Evolutionary conservation across 2,329 filamentous ascomycete species (phyloP), one percentile per base, ranked within the genome.

Genomic region (Parastagonospora avenae): DNA sequence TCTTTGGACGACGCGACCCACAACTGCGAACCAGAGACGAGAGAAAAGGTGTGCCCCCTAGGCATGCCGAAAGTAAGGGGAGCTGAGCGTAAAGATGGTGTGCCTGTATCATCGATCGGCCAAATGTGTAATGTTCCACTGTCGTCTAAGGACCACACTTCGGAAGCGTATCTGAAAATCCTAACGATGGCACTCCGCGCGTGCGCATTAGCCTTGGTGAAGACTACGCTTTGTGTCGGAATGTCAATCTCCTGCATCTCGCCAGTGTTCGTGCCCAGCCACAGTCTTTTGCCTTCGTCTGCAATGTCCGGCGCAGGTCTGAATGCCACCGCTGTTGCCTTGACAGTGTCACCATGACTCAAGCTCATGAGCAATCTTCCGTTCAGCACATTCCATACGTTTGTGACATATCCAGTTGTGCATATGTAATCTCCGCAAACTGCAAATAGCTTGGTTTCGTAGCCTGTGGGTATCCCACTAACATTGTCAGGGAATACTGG

Each of bases 91-190:
- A 97, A 75, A 54, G 85, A 93, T 1, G 92, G 92, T 27, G 87
- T 81, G 0, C 89, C 87, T 5, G 84, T 84, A n/a, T 85, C 81
- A 63, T 92, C 90, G 4, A 92, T 87, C 1, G 85, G 86, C 94
- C 94, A 99, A 4, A 97, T 84, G 59, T 91, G 86, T 11, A 99
- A 77, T 39, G 89, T 90, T 9, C 94, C 94, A 40, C 89, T 86
- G 57, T 97, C 92, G 69, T 97, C 94, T 41, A 99, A 74, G 0
- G 92, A 92, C 94, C 94, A 99, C 71, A 99, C 84, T 66, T 97
- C 90, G 60, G 91, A 91, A 55, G 85, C 88, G 71, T 95, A 89
- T 33, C 94, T 86, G 68, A 91, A 89, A 36, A 99, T 96, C 63
- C 87, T 91, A 57, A 90, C 84, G 43, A 99, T 83, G 61, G 96